These are phyloP conservation scores for Nidularia sp. DNA, from an alignment of 768 basidiomycete genomes.

Conservation along the genomic window DNA sequence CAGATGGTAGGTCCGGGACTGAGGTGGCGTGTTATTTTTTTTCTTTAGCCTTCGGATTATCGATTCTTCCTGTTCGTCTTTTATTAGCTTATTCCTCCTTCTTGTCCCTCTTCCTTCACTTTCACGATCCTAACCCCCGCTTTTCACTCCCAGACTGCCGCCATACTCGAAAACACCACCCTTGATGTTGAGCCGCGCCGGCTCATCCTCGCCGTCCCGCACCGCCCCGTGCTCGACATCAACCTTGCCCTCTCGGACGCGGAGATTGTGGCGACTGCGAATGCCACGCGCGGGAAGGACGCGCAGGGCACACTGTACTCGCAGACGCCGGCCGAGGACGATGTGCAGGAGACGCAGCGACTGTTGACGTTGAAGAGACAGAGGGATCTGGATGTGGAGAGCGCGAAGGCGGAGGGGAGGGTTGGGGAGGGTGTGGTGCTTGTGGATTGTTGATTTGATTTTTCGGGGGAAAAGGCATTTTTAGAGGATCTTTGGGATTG, in stretches of 20 bases:
- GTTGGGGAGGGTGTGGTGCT: slow-evolving; percentile 48
- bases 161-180: slow-evolving; percentile 38
- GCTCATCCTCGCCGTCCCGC: slow-evolving; percentile 47
- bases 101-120: background rate
- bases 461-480: too few species aligned
- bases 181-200: slow-evolving; percentile 68
- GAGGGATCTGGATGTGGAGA: slow-evolving; percentile 56
- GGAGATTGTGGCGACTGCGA: slow-evolving; percentile 33
- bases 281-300: slow-evolving; percentile 1
- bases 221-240: slow-evolving; percentile 48
- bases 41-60: too few species aligned
- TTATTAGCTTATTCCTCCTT: background rate
- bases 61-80: too few species aligned
- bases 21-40: too few species aligned
- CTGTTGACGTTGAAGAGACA: slow-evolving; percentile 51
- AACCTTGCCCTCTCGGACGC: slow-evolving; percentile 54
- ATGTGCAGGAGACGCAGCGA: slow-evolving; percentile 21
- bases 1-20: too few species aligned
- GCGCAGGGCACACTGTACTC: background rate
- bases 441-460: too few species aligned
- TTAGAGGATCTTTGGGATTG: too few species aligned
- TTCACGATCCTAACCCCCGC: background rate
- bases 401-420: slow-evolving; percentile 65
- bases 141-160: slow-evolving; percentile 33
- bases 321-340: background rate